Conservation (phyloP, 2,329 filamentous ascomycete species). For the Clarireedia hainanense region DNA sequence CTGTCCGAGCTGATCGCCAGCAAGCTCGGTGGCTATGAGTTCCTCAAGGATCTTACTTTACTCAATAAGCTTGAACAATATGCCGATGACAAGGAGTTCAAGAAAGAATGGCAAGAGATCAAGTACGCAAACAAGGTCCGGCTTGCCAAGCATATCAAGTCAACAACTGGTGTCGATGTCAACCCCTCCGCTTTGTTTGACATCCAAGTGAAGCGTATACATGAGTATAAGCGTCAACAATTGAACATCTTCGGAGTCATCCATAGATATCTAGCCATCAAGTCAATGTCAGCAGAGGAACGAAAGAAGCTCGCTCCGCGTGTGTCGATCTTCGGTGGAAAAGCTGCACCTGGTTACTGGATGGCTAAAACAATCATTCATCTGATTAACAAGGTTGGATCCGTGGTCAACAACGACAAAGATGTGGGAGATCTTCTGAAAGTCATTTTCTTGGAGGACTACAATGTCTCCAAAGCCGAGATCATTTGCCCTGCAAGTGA, state of each 20-base stretch:
- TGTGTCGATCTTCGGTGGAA: conserved; percentile 94
- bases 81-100: conserved; percentile 81
- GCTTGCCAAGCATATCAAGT: conserved; percentile 85
- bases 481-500: conserved; percentile 93
- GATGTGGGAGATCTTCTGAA: conserved; percentile 93
- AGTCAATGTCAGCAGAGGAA: conserved; percentile 74
- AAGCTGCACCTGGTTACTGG: conserved; percentile 97
- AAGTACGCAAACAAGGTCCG: conserved; percentile 94
- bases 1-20: conserved; percentile 87
- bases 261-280: conserved; percentile 84
- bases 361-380: conserved; percentile 99
- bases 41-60: conserved; percentile 82
- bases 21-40: conserved; percentile 75
- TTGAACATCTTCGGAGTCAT: conserved; percentile 99
- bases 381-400: conserved; percentile 84
- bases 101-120: conserved; percentile 92
- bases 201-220: conserved; percentile 97
- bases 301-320: conserved; percentile 79
- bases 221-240: conserved; percentile 98
- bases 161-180: conserved; percentile 69
- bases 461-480: conserved; percentile 99
- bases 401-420: conserved; percentile 83
- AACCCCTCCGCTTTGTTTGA: conserved; percentile 88
- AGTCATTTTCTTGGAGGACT: conserved; percentile 95
- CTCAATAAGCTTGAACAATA: conserved; percentile 80